These are phyloP conservation scores for Lithospermum erythrorhizon DNA, from an alignment of 257 asterid species.

Conservation along the genomic window DNA sequence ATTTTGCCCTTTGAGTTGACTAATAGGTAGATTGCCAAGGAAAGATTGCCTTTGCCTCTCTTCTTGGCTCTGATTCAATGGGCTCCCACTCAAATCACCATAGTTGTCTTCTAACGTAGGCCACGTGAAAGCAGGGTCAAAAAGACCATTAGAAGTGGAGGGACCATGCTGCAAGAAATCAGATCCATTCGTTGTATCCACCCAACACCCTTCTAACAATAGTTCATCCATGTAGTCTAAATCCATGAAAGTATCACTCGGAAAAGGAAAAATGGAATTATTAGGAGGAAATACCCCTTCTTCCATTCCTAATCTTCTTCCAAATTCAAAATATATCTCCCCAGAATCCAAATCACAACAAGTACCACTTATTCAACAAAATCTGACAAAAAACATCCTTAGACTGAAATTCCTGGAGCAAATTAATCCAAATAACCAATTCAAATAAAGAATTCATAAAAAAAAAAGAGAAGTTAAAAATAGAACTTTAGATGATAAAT, in stretches of 20 bases:
- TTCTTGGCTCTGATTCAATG: conserved; percentile 21
- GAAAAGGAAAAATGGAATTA: conserved; percentile 19
- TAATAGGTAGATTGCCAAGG: conserved; percentile 39
- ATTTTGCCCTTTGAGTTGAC: conserved; percentile 28
- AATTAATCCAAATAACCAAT: no score
- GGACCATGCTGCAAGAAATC: conserved; percentile 40
- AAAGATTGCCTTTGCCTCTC: conserved; percentile 42
- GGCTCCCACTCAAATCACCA: conserved; percentile 20
- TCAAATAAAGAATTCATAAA: neutral
- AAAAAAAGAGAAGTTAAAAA: conserved; percentile 12
- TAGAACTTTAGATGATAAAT: conserved; percentile 14
- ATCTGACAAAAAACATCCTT: conserved; percentile 8
- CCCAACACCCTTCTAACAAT: conserved; percentile 71
- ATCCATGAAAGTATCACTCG: conserved; percentile 58
- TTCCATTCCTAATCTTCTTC: conserved; percentile 39
- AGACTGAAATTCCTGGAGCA: conserved; percentile 5
- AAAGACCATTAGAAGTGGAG: conserved; percentile 38
- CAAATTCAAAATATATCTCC: conserved; percentile 8
- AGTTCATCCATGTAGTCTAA: conserved; percentile 77
- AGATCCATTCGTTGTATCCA: conserved; percentile 56
- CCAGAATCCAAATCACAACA: conserved; percentile 12
- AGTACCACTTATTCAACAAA: conserved; percentile 2
- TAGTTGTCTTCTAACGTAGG: conserved; percentile 32
- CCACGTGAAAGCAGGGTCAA: conserved; percentile 56
- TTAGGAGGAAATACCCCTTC: conserved; percentile 38